A percentile compares a stretch with the other conserved stretches of the same genome.
These are phyloP conservation scores for Sugiyamaella neomexicana DNA, from an alignment of 1,139 yeast species.

Conservation along the genomic window DNA sequence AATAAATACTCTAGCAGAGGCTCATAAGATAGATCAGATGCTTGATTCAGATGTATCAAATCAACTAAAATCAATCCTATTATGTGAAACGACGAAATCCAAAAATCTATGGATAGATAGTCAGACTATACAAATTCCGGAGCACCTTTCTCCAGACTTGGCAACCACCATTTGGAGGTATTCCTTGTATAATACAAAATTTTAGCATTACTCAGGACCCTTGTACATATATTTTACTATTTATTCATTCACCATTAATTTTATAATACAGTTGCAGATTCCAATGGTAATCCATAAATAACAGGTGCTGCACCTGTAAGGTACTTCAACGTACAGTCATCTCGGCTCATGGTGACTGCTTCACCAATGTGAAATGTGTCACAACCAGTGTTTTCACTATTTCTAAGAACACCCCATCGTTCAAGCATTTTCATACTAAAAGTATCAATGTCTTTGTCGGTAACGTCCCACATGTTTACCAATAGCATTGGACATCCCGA, in stretches of 20 bases:
- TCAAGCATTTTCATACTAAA: conserved; percentile 63
- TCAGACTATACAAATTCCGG: background rate
- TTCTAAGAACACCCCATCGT: conserved; percentile 57
- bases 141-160: background rate
- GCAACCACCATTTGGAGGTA: conserved; percentile 18
- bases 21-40: background rate
- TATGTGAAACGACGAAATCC: background rate
- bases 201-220: background rate
- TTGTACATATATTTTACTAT: background rate
- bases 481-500: conserved; percentile 83
- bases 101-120: conserved; percentile 8
- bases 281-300: conserved; percentile 69
- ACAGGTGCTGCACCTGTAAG: conserved; percentile 84
- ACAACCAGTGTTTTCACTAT: conserved; percentile 35
- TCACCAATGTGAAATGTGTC: conserved; percentile 34
- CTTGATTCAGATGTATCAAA: background rate
- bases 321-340: conserved; percentile 60
- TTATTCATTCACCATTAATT: background rate
- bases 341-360: conserved; percentile 61
- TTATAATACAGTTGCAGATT: conserved; percentile 9
- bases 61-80: background rate
- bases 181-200: conserved; percentile 5
- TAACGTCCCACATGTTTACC: conserved; percentile 94
- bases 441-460: conserved; percentile 89
- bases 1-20: background rate